phyloP scores from a whole-genome alignment of 164 flowering plant species.

The Aristolochia contorta region DNA sequence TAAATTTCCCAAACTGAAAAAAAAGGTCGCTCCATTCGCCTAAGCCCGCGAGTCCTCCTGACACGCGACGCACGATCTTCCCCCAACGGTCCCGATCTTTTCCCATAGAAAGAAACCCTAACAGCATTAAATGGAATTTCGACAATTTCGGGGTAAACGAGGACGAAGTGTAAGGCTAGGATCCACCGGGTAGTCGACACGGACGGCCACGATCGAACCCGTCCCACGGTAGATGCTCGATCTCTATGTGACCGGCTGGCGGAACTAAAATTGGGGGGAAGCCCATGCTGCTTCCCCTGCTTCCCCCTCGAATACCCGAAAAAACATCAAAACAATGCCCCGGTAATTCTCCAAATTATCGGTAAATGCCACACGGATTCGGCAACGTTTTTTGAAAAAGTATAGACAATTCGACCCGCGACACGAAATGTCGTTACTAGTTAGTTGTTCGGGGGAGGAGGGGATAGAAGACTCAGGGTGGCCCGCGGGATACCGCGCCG shows the following conservation, averaged over 20 bases:
- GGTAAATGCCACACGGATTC: background rate
- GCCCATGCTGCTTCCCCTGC: background rate
- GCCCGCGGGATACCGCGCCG: too few species aligned
- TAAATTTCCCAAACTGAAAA: conserved; percentile 6
- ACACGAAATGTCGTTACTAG: background rate
- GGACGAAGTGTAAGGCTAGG: conserved; percentile 11
- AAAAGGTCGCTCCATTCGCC: conserved; percentile 1
- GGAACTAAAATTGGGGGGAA: conserved; percentile 3
- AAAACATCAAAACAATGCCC: background rate
- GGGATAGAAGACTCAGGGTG: too few species aligned
- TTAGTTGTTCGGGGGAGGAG: too few species aligned
- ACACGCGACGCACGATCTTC: too few species aligned
- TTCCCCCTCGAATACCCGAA: background rate
- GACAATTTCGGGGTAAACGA: conserved; percentile 18
- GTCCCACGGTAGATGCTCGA: too few species aligned
- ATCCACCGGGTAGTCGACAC: background rate
- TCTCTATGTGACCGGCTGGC: conserved; percentile 3
- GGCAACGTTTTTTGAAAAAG: background rate
- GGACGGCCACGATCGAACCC: conserved; percentile 15
- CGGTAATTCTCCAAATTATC: background rate
- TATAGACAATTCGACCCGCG: background rate
- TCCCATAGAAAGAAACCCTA: background rate
- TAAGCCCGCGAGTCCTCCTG: background rate
- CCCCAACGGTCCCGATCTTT: too few species aligned
- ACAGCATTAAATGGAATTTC: conserved; percentile 7